Percentiles rank a stretch among this genome's conserved stretches.
Conservation (phyloP, 1,284 basidiomycete species). For the Heterobasidion parviporum region DNA sequence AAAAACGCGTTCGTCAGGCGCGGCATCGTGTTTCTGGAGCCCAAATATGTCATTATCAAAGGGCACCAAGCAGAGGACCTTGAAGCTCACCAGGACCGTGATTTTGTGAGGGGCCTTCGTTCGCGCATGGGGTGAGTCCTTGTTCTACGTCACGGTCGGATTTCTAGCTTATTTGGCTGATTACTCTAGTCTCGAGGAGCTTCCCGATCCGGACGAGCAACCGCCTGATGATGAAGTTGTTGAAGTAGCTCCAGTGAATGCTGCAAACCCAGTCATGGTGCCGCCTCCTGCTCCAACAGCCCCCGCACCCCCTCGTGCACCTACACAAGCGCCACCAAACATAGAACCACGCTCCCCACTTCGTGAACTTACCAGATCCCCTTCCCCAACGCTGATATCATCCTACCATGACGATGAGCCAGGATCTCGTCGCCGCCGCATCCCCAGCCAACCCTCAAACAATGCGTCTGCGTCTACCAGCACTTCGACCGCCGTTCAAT, state of each 20-base stretch:
- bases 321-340: conserved; percentile 1
- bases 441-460: conserved; percentile 8
- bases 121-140: conserved; percentile 51
- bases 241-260: background rate
- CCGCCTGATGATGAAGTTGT: conserved; percentile 1
- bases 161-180: too few relatives aligned
- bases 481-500: background rate
- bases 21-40: conserved; percentile 65
- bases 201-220: background rate
- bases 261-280: background rate
- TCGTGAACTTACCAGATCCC: conserved; percentile 18
- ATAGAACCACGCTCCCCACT: conserved; percentile 1
- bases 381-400: conserved; percentile 13
- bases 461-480: background rate
- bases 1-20: conserved; percentile 52
- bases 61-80: conserved; percentile 53
- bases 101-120: conserved; percentile 50
- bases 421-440: conserved; percentile 34
- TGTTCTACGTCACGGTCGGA: too few relatives aligned
- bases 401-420: conserved; percentile 31
- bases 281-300: conserved; percentile 4
- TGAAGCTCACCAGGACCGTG: conserved; percentile 39
- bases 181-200: background rate
- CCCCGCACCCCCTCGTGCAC: conserved; percentile 2
- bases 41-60: conserved; percentile 45